These are phyloP conservation scores for Aspergillus sp. DNA, from an alignment of 2,329 filamentous ascomycete genomes.

Conservation along the genomic window DNA sequence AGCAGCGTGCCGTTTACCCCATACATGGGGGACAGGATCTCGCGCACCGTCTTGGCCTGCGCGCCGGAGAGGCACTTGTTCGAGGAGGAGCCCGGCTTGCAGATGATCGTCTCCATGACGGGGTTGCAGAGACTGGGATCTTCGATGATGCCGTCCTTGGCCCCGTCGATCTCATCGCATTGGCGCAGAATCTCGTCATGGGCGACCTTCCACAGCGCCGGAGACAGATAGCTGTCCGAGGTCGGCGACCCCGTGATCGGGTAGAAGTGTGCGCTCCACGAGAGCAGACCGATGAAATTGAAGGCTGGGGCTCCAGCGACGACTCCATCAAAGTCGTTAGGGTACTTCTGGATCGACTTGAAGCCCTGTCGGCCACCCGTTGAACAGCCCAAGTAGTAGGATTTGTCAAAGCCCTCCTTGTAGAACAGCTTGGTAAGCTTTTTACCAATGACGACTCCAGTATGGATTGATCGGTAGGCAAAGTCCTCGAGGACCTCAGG, in stretches of 20 bases:
- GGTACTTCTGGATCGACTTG: constrained; percentile 53
- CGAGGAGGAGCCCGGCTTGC: constrained; percentile 16
- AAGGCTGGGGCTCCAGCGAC: constrained; percentile 51
- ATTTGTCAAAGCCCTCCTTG: constrained; percentile 40
- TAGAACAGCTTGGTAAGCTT: constrained; percentile 51
- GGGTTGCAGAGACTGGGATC: constrained; percentile 36
- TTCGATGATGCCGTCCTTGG: constrained; percentile 37
- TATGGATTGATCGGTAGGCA: constrained; percentile 47
- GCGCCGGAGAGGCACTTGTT: constrained; percentile 28
- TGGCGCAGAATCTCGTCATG: constrained; percentile 37
- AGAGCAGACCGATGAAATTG: constrained; percentile 44
- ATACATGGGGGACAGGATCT: constrained; percentile 33
- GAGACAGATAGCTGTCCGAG: constrained; percentile 29
- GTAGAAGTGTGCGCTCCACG: constrained; percentile 46
- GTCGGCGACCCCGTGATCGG: constrained; percentile 38
- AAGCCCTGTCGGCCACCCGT: constrained; percentile 60
- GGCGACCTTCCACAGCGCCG: constrained; percentile 30
- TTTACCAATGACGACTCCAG: constrained; percentile 48
- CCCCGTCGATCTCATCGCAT: constrained; percentile 33
- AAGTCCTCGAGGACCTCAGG: constrained; percentile 50
- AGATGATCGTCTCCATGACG: constrained; percentile 31
- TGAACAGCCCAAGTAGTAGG: constrained; percentile 53
- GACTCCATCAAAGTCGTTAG: constrained; percentile 58
- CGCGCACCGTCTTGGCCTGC: constrained; percentile 29
- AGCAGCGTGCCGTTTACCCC: constrained; percentile 29